phyloP scores from a whole-genome alignment of 805 yeast species.

The Myxozyma vanderwaltii region DNA sequence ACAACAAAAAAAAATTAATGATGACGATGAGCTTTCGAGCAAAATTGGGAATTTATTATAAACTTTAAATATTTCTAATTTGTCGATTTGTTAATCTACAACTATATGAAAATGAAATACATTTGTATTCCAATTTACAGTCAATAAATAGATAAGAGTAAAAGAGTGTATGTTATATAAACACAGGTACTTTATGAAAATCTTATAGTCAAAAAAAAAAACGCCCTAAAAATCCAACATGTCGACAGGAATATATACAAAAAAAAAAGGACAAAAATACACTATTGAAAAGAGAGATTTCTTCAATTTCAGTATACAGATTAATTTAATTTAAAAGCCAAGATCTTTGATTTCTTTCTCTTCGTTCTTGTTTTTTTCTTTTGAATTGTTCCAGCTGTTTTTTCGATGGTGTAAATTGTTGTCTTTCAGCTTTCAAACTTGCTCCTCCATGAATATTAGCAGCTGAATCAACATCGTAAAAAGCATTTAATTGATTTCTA shows the following conservation, averaged over 20 bases:
- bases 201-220: neutral
- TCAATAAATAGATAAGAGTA: neutral
- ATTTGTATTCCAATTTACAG: no score
- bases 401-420: conserved; percentile 30
- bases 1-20: neutral
- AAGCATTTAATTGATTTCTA: conserved; percentile 21
- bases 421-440: conserved; percentile 34
- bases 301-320: neutral
- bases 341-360: conserved; percentile 32
- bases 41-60: neutral
- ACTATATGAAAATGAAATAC: no score
- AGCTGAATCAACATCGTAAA: conserved; percentile 21
- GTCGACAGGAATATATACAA: neutral
- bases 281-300: no score
- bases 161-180: no score
- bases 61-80: neutral
- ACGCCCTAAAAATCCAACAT: neutral
- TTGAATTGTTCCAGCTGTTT: conserved; percentile 35
- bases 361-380: conserved; percentile 32
- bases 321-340: conserved; percentile 28
- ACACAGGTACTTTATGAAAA: no score
- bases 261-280: no score
- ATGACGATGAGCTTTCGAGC: neutral
- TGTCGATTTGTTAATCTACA: no score
- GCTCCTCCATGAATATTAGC: conserved; percentile 27